Conservation (phyloP, 768 basidiomycete genomes). For the Leccinum variicolor region DNA sequence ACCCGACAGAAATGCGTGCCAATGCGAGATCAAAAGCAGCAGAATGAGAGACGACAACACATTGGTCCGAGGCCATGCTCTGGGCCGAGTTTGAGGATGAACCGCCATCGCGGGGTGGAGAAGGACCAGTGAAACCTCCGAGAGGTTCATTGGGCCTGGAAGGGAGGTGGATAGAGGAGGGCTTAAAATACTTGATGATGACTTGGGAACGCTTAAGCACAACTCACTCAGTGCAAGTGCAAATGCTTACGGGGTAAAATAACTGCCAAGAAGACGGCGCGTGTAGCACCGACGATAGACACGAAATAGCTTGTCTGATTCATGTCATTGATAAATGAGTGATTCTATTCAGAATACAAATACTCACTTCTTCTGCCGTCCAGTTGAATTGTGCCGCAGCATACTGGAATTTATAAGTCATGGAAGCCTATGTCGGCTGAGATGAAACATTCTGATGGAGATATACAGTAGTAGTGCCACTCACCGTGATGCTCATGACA, state of each 20-base stretch:
- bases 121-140: not conserved
- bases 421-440: slow-evolving; percentile 46
- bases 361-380: slow-evolving; percentile 58
- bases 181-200: slow-evolving; percentile 51
- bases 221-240: not conserved
- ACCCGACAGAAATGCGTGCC: slow-evolving; percentile 54
- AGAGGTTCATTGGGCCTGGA: slow-evolving; percentile 17
- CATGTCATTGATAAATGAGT: not conserved
- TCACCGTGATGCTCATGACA: slow-evolving; percentile 42
- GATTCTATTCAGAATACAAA: not conserved
- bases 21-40: slow-evolving; percentile 64
- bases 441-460: not conserved
- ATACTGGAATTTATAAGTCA: slow-evolving; percentile 62
- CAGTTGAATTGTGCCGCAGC: slow-evolving; percentile 59
- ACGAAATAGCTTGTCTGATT: slow-evolving; percentile 71
- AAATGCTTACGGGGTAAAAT: slow-evolving; percentile 56
- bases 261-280: slow-evolving; percentile 53
- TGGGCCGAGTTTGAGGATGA: not conserved
- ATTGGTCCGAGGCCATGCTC: slow-evolving; percentile 1
- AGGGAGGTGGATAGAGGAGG: slow-evolving; percentile 28
- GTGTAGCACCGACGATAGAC: slow-evolving; percentile 47
- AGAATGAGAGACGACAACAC: too few relatives aligned
- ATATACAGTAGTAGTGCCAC: slow-evolving; percentile 15
- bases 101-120: slow-evolving; percentile 1
- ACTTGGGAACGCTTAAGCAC: slow-evolving; percentile 34